Conservation (phyloP, 2,329 filamentous ascomycete species). For the Monosporascus ibericus region DNA sequence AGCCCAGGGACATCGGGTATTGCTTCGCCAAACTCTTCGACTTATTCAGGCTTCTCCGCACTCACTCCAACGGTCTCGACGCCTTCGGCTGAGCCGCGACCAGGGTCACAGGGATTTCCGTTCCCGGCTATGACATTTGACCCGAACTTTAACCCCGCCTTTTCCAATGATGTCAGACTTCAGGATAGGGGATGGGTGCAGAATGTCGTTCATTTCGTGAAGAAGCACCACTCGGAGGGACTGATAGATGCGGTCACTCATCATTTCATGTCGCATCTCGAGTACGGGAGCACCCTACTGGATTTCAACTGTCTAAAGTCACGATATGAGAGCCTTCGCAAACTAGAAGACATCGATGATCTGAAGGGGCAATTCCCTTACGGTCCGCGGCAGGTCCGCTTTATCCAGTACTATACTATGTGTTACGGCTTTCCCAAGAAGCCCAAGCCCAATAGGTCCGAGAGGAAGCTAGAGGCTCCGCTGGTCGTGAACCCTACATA, state of each 20-base stretch:
- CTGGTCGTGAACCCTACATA: conserved; percentile 6
- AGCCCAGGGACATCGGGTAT: conserved; percentile 10
- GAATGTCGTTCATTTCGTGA: conserved; percentile 67
- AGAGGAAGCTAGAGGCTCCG: conserved; percentile 8
- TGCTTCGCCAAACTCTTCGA: conserved; percentile 15
- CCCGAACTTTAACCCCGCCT: conserved; percentile 70
- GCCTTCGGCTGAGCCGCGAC: conserved; percentile 8
- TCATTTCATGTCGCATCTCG: conserved; percentile 72
- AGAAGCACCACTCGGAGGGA: conserved; percentile 69
- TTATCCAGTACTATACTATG: conserved; percentile 88
- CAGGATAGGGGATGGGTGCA: conserved; percentile 64
- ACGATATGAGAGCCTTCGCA: conserved; percentile 64
- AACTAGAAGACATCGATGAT: conserved; percentile 65
- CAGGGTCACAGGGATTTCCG: conserved; percentile 3
- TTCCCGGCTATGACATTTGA: conserved; percentile 30
- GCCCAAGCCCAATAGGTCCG: conserved; percentile 24
- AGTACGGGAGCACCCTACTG: conserved; percentile 76
- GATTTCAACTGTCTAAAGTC: conserved; percentile 65
- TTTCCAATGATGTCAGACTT: conserved; percentile 66
- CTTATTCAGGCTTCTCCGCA: conserved; percentile 17
- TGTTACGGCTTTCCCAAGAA: conserved; percentile 65
- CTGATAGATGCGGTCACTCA: conserved; percentile 63
- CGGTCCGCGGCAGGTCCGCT: conserved; percentile 55
- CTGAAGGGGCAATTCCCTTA: conserved; percentile 29
- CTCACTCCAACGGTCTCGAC: conserved; percentile 10